These are phyloP conservation scores for Phytopythium ostracodes DNA, from an alignment of 352 stramenopile genomes.

Conservation along the genomic window DNA sequence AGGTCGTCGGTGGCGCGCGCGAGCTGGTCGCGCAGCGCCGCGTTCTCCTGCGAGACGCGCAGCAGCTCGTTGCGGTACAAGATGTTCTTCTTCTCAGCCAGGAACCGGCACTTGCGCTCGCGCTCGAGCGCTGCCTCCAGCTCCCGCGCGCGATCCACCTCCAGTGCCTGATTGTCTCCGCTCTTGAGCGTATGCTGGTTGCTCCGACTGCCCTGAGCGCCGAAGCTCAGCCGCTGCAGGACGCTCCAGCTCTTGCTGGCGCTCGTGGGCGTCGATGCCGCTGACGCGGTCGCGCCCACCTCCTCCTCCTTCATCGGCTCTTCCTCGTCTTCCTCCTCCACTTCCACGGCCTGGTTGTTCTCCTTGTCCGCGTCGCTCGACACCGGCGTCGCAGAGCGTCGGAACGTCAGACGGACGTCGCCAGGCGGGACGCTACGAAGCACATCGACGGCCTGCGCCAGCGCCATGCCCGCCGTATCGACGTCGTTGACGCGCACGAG, in stretches of 20 bases:
- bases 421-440: conserved; percentile 42
- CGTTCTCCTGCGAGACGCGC: conserved; percentile 51
- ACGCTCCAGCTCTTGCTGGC: conserved; percentile 31
- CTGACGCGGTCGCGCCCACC: conserved; percentile 7
- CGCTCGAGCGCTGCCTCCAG: conserved; percentile 43
- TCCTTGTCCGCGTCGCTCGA: background rate
- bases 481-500: conserved; percentile 44
- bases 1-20: conserved; percentile 13
- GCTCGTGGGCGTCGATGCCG: conserved; percentile 3
- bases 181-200: conserved; percentile 3
- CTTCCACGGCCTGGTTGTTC: conserved; percentile 8
- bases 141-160: conserved; percentile 15
- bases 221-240: conserved; percentile 28
- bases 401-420: conserved; percentile 42
- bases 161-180: conserved; percentile 23
- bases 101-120: conserved; percentile 68
- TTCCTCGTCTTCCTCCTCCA: conserved; percentile 6
- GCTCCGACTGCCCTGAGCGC: background rate
- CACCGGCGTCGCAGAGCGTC: conserved; percentile 2
- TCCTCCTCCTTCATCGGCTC: conserved; percentile 8
- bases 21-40: conserved; percentile 38
- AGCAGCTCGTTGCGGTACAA: conserved; percentile 68
- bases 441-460: conserved; percentile 55
- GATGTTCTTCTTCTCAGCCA: conserved; percentile 72
- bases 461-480: conserved; percentile 25